phyloP scores from a whole-genome alignment of 2,329 filamentous ascomycete genomes.

The Penicillium palitans region DNA sequence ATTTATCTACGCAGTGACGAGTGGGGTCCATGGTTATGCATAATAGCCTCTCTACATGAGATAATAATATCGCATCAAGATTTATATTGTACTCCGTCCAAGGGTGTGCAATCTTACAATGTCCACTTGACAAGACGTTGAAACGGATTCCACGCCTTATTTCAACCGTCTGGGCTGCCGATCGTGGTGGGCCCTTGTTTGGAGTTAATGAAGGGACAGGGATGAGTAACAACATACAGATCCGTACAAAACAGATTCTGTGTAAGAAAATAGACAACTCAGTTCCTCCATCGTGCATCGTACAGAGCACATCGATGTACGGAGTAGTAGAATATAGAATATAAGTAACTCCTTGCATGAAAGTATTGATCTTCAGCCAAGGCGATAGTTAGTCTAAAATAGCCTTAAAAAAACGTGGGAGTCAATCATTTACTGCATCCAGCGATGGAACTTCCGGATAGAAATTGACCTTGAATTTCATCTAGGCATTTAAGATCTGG shows the following conservation, averaged over 20 bases:
- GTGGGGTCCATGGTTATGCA: not conserved
- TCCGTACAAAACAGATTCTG: not conserved
- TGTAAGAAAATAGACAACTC: not conserved
- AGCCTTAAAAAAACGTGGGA: not conserved
- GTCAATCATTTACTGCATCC: conserved; percentile 1
- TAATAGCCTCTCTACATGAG: not conserved
- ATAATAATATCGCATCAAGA: not conserved
- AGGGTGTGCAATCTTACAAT: not conserved
- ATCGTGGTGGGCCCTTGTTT: conserved; percentile 12
- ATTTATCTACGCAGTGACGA: not conserved
- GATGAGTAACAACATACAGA: not conserved
- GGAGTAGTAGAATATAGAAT: not conserved
- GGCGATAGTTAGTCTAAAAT: not conserved
- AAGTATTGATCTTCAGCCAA: not conserved
- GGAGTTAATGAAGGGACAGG: conserved; percentile 8
- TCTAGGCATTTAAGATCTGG: not conserved
- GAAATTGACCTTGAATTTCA: not conserved
- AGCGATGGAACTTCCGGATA: not conserved
- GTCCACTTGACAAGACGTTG: not conserved
- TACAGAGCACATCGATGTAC: not conserved
- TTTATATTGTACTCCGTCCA: not conserved
- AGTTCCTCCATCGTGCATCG: not conserved
- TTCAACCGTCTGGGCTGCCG: not conserved
- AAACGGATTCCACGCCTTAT: not conserved
- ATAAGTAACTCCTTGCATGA: not conserved